Percentiles rank a stretch among this genome's conserved stretches.
Evolutionary conservation across 176 grass and related monocot species (phyloP).

Genomic region (Triticum aestivum): IWGSC_CS_RefSeq_v2.1 NC_057805.1:230514341-230514840

Average conservation of each 20-base stretch:
- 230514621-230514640: slow-evolving; percentile 25
- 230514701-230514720: slow-evolving; percentile 23
- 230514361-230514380: not conserved
- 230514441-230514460: slow-evolving; percentile 91
- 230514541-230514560: slow-evolving; percentile 57
- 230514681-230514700: slow-evolving; percentile 42
- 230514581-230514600: slow-evolving; percentile 36
- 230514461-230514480: slow-evolving; percentile 82
- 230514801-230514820: slow-evolving; percentile 32
- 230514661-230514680: slow-evolving; percentile 57
- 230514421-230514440: slow-evolving; percentile 67
- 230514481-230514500: slow-evolving; percentile 65
- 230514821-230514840: slow-evolving; percentile 11
- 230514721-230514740: slow-evolving; percentile 38
- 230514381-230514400: slow-evolving; percentile 29
- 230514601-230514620: slow-evolving; percentile 40
- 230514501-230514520: slow-evolving; percentile 51
- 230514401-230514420: slow-evolving; percentile 39
- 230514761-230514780: slow-evolving; percentile 18
- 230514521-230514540: slow-evolving; percentile 46
- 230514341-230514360: slow-evolving; percentile 2
- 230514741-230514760: slow-evolving; percentile 30
- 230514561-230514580: slow-evolving; percentile 47
- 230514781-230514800: slow-evolving; percentile 39
- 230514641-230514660: slow-evolving; percentile 50